Evolutionary conservation across 371 early-diverging fungal genomes (phyloP), one percentile per base, ranked within the genome.

Genomic region (Gilbertella persicaria): DNA sequence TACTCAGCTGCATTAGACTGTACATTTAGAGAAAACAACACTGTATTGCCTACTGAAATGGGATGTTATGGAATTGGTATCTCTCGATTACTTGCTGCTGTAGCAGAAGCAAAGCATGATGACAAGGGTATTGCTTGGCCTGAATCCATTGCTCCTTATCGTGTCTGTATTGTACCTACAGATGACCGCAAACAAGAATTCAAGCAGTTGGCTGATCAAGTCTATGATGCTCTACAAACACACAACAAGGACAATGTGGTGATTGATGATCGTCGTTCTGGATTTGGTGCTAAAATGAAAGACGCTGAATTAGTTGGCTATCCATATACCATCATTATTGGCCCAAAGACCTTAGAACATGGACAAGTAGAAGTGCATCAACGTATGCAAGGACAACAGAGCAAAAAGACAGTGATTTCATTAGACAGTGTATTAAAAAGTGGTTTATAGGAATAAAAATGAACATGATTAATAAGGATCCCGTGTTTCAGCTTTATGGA

Each of bases 1-100:
- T 96, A 94, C 66, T 93, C 94, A 2, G 45, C 58, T 12, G 73
- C 79, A 1, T 61, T 96, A 36, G 73, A 78, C 14, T 91, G 94
- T 13, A 69, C 59, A 0, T 85, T 83, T 57, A 50, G 53, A 25
- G 68, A 75, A 56, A 65, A 40, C 41, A 54, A 6, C 52, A 51
- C 19, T n/a, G 45, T 60, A 21, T 52, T 61, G 3, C 83, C 84
- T 20, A 84, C 89, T 29, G 85, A 89, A 55, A 96, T 95, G 96
- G 96, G 96, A 9, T 96, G 95, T 67, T 96, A 84, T 53, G 96
- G 95, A 14, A 83, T 96, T 26, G 96, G 96, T 21, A 75, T 95
- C 12, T 83, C 90, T 5, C 79, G 96, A 5, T 50, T 93, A 17
- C 59, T 94, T 12, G 90, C 91, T 6, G 89, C 94, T 6, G 80